Evolutionary conservation across 2,329 filamentous ascomycete species (phyloP).

Genomic region (Pseudopyrenochaeta lycopersici): DNA sequence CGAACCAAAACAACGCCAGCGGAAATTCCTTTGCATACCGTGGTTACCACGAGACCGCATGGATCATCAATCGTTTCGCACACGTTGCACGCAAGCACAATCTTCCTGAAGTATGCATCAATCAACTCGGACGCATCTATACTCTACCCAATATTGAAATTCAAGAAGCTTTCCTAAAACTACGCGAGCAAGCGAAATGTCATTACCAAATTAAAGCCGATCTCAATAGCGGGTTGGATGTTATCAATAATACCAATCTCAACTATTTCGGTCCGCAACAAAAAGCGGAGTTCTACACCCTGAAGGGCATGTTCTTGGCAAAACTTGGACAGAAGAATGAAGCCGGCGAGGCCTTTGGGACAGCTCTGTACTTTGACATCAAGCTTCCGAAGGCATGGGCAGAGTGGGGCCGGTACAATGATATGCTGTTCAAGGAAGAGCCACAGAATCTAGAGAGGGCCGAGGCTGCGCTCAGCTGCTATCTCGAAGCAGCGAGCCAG

Average conservation of each 20-base stretch:
- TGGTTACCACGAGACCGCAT: constrained; percentile 97
- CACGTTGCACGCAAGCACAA: constrained; percentile 98
- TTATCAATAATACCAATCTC: constrained; percentile 99
- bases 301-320: constrained; percentile 99
- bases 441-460: constrained; percentile 83
- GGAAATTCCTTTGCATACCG: constrained; percentile 96
- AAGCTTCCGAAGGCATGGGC: constrained; percentile 97
- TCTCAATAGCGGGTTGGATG: constrained; percentile 89
- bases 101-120: constrained; percentile 96
- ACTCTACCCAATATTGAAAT: constrained; percentile 99
- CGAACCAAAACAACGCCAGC: constrained; percentile 76
- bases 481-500: constrained; percentile 92
- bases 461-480: constrained; percentile 92
- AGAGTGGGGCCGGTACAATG: constrained; percentile 98
- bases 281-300: constrained; percentile 98
- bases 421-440: constrained; percentile 93
- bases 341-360: constrained; percentile 92
- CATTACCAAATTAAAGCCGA: constrained; percentile 97
- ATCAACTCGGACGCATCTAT: constrained; percentile 95
- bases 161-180: constrained; percentile 96
- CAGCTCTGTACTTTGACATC: constrained; percentile 94
- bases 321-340: constrained; percentile 91
- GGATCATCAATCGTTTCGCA: constrained; percentile 99
- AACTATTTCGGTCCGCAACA: constrained; percentile 97
- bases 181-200: constrained; percentile 98